Evolutionary conservation across 1,284 basidiomycete genomes (phyloP).

Genomic region (Leccinum griseonigrum): DNA sequence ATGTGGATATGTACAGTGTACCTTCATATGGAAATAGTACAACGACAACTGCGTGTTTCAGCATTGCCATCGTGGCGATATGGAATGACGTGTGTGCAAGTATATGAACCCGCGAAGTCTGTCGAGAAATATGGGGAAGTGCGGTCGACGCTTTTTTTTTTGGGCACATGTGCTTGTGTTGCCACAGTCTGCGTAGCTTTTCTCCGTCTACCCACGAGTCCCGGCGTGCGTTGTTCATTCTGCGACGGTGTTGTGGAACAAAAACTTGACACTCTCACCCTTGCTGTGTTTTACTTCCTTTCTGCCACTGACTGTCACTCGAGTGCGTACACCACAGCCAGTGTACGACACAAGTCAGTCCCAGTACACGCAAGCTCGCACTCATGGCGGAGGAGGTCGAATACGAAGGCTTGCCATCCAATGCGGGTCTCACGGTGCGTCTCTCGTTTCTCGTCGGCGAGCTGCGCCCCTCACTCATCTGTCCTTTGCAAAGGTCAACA

Average conservation of each 20-base stretch:
- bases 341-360: constrained; percentile 4
- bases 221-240: constrained; percentile 1
- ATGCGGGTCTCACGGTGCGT: constrained; percentile 69
- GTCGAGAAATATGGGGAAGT: constrained; percentile 3
- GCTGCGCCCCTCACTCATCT: constrained; percentile 5
- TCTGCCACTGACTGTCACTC: background rate
- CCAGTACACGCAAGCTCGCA: constrained; percentile 8
- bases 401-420: constrained; percentile 75
- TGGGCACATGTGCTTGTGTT: background rate
- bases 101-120: background rate
- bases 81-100: constrained; percentile 5
- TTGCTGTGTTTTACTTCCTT: constrained; percentile 8
- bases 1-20: background rate
- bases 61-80: background rate
- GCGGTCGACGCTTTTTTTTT: background rate
- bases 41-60: background rate
- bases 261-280: constrained; percentile 9
- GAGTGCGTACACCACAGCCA: constrained; percentile 4
- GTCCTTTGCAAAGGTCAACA: constrained; percentile 70
- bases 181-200: background rate
- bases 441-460: background rate
- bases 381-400: constrained; percentile 64
- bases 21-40: constrained; percentile 1
- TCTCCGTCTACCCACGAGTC: background rate
- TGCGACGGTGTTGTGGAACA: constrained; percentile 5